A percentile compares a stretch with the other conserved stretches of the same genome.
Evolutionary conservation across 1,139 yeast genomes (phyloP).

Genomic region (Hemisphaericaspora xylofermentans): DNA sequence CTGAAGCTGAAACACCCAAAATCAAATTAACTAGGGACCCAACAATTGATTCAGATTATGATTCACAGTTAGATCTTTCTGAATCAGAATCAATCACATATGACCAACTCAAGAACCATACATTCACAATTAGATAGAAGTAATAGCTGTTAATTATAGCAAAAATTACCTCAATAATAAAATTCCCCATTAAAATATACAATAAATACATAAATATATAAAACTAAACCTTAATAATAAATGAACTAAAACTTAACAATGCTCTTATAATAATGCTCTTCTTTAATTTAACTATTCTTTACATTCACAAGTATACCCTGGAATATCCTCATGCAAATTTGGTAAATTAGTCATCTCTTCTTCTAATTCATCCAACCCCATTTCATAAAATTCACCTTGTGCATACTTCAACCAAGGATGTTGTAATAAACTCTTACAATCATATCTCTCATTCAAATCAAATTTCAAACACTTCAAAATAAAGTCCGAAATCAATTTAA

Average conservation of each 20-base stretch:
- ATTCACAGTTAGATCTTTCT: slow-evolving; percentile 27
- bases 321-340: slow-evolving; percentile 10
- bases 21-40: slow-evolving; percentile 18
- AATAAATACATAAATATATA: slow-evolving; percentile 2
- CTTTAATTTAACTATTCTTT: slow-evolving; percentile 3
- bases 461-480: slow-evolving; percentile 38
- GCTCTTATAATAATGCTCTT: no score
- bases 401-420: slow-evolving; percentile 44
- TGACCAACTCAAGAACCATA: slow-evolving; percentile 8
- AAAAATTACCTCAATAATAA: no score
- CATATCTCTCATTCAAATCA: slow-evolving; percentile 37
- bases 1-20: not conserved
- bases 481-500: slow-evolving; percentile 33
- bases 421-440: slow-evolving; percentile 39
- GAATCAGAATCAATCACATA: slow-evolving; percentile 11
- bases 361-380: not conserved
- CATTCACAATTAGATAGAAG: slow-evolving; percentile 2
- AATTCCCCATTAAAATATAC: slow-evolving; percentile 3
- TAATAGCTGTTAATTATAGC: not conserved
- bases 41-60: slow-evolving; percentile 28
- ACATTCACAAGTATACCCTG: slow-evolving; percentile 28
- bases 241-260: not conserved
- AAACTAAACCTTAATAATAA: not conserved
- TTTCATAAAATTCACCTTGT: slow-evolving; percentile 12
- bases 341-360: slow-evolving; percentile 5